phyloP scores from a whole-genome alignment of 805 yeast species.

The Candida hungchunana region DNA sequence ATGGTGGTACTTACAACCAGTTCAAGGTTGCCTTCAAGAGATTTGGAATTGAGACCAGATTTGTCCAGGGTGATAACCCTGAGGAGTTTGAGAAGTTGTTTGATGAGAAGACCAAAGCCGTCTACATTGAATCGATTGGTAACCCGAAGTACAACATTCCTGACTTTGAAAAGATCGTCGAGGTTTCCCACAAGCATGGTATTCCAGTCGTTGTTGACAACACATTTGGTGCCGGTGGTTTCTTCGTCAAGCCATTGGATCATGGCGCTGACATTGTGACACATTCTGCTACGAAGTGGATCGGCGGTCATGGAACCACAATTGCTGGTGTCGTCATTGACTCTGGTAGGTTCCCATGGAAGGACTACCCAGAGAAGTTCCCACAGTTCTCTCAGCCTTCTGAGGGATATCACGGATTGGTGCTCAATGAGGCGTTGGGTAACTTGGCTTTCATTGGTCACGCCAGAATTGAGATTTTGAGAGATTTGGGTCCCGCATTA shows the following conservation, averaged over 20 bases:
- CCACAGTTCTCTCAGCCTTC: constrained; percentile 91
- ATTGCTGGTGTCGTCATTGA: constrained; percentile 89
- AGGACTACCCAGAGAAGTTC: constrained; percentile 75
- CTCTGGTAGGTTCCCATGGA: constrained; percentile 92
- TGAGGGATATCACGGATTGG: constrained; percentile 89
- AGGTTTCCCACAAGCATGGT: constrained; percentile 80
- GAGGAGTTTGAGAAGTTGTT: constrained; percentile 69
- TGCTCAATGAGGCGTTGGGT: constrained; percentile 79
- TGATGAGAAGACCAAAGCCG: constrained; percentile 84
- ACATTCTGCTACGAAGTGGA: constrained; percentile 97
- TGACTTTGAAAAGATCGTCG: constrained; percentile 74
- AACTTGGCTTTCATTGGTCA: constrained; percentile 74
- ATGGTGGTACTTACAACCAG: constrained; percentile 97
- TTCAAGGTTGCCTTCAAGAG: constrained; percentile 89
- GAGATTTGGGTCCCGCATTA: constrained; percentile 89
- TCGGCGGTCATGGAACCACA: constrained; percentile 95
- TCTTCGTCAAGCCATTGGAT: constrained; percentile 74
- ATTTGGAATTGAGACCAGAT: constrained; percentile 80
- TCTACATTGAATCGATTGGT: constrained; percentile 86
- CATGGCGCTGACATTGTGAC: constrained; percentile 90
- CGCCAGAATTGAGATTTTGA: constrained; percentile 75
- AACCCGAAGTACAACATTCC: constrained; percentile 93
- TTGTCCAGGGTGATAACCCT: constrained; percentile 74
- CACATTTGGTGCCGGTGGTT: constrained; percentile 97
- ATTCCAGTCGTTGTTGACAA: constrained; percentile 90